phyloP scores from a whole-genome alignment of 805 yeast genomes.

The Sporopachydermia lactativora region DNA sequence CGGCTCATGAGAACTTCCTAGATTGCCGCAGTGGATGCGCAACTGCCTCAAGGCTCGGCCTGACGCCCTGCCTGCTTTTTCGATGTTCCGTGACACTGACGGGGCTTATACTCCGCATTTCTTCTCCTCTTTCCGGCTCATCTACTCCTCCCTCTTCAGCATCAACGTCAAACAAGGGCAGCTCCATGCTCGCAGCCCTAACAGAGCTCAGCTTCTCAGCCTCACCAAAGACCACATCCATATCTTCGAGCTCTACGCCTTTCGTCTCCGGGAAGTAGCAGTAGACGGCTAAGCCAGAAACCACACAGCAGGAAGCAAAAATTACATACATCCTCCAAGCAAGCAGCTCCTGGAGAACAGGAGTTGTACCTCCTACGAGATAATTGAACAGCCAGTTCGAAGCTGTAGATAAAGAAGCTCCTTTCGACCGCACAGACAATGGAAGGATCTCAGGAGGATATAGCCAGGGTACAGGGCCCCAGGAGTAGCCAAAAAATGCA shows the following conservation, averaged over 20 bases:
- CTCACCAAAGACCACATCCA: conserved; percentile 85
- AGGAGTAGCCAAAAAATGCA: conserved; percentile 71
- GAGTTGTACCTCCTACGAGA: conserved; percentile 85
- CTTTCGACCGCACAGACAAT: conserved; percentile 70
- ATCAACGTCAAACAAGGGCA: conserved; percentile 5
- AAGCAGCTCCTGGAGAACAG: conserved; percentile 62
- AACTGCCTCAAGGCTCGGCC: too few species aligned
- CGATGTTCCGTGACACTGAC: not conserved
- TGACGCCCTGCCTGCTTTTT: too few species aligned
- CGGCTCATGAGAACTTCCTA: too few species aligned
- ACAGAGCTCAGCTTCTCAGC: conserved; percentile 15
- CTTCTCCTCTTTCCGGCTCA: too few species aligned
- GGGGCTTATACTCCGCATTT: not conserved
- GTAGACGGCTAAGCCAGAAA: conserved; percentile 61
- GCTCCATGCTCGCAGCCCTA: conserved; percentile 13
- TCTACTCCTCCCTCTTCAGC: conserved; percentile 6
- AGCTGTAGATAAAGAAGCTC: conserved; percentile 83
- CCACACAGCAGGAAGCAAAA: conserved; percentile 65
- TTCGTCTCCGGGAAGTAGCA: conserved; percentile 79
- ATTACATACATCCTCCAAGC: conserved; percentile 71
- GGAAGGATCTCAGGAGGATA: conserved; percentile 83
- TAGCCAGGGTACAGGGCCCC: conserved; percentile 94
- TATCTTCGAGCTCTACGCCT: conserved; percentile 78
- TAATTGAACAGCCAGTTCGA: conserved; percentile 90
- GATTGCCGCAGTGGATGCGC: too few species aligned